Base-by-base conservation (phyloP, 176 grass and related monocot genomes). In the Thinopyrum elongatum region DNA sequence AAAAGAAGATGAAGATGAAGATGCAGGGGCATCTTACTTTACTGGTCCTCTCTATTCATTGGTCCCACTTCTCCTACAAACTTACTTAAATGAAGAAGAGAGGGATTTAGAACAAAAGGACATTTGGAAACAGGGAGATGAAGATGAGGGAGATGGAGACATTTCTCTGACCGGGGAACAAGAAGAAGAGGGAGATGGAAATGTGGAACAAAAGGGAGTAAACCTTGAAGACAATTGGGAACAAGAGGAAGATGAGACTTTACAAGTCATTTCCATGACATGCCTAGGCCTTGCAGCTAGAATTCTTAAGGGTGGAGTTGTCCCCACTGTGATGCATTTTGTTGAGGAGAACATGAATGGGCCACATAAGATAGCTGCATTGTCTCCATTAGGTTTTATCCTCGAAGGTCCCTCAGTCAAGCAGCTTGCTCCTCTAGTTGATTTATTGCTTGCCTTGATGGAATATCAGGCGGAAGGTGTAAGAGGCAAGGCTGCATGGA, bases 311-410 rank as follows among this genome's bases (percentile, higher is more conserved):
- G 94, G 92, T 92, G 85, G 66, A 44, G 57, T 94, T 61, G 90
- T 97, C 10, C 89, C 86, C 61, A 83, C 94, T 84, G 92, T 94
- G 36, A 97, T 97, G 92, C 92, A 90, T 12, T 97, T 97, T 87
- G 83, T 94, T 15, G 90, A 97, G 92, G 70, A 29, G 31, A 94
- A 94, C 83, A 92, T 94, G 59, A 85, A 83, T 81, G 94, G 92
- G 77, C 67, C 80, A 73, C 92, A 94, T 70, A 94, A 90, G 94
- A 79, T 60, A 79, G 60, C 80, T 90, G 88, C 0, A 92, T 94
- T 77, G 94, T 97, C 88, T 92, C 90, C 94, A 76, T 97, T 97
- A 94, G 92, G 94, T 66, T 97, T 90, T 36, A 92, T 97, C 82
- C 92, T 97, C 85, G 94, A 97, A 88, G 94, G 94, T 26, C 94